These are phyloP conservation scores for Cytospora paraplurivora DNA, from an alignment of 2,329 filamentous ascomycete genomes.

Conservation along the genomic window DNA sequence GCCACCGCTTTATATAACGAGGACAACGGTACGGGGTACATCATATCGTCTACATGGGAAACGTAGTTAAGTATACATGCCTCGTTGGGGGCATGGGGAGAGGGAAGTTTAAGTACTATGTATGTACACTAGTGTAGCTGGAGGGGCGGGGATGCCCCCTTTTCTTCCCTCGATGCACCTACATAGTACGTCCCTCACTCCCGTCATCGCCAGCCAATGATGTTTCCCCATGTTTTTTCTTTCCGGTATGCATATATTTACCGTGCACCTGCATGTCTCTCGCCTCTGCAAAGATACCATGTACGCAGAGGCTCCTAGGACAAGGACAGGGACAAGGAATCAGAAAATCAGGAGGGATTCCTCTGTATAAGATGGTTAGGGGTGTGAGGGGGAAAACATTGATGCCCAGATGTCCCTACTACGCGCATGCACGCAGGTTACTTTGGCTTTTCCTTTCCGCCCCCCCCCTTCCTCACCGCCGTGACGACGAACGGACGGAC, in stretches of 20 bases:
- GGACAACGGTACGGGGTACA: not conserved
- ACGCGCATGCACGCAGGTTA: not conserved
- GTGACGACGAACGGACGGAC: too few species aligned
- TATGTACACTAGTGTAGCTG: too few species aligned
- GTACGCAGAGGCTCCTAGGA: not conserved
- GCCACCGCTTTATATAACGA: not conserved
- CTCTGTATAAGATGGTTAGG: not conserved
- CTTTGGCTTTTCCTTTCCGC: not conserved
- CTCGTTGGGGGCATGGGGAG: too few species aligned
- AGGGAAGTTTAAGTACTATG: too few species aligned
- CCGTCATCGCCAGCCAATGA: not conserved
- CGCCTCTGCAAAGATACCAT: not conserved
- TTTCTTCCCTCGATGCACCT: too few species aligned
- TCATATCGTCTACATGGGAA: constrained; percentile 14
- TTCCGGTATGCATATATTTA: not conserved
- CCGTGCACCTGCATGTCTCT: constrained; percentile 1
- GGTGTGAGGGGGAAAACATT: not conserved
- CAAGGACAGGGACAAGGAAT: too few species aligned
- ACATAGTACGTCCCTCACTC: not conserved
- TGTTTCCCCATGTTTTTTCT: not conserved
- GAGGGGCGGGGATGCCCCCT: too few species aligned
- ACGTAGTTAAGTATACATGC: not conserved
- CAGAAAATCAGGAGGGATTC: not conserved
- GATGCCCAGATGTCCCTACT: not conserved
- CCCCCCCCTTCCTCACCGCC: not conserved